A percentile compares a stretch with the other conserved stretches of the same genome.
phyloP scores from a whole-genome alignment of 345 rosid genomes.

The Ceriops zippeliana region DNA sequence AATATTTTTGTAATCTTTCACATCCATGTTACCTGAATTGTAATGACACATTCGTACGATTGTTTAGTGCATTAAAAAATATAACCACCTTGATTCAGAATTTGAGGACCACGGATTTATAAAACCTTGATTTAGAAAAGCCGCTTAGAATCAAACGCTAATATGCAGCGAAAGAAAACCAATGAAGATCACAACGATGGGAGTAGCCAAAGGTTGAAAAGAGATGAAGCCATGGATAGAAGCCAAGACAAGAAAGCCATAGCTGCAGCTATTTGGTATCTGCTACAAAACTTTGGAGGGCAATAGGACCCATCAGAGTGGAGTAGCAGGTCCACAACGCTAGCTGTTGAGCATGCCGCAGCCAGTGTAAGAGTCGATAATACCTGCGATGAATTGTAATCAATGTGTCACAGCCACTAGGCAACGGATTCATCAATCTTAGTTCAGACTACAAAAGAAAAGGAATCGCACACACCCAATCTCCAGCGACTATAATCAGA shows the following conservation, averaged over 20 bases:
- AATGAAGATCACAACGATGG: slow-evolving; percentile 49
- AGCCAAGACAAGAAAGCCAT: slow-evolving; percentile 91
- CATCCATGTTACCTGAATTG: no score
- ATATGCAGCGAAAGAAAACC: background rate
- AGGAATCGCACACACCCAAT: slow-evolving; percentile 50
- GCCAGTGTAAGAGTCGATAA: slow-evolving; percentile 70
- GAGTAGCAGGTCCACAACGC: slow-evolving; percentile 67
- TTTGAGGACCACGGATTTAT: background rate
- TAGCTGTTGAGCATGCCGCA: slow-evolving; percentile 76
- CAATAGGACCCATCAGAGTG: slow-evolving; percentile 34
- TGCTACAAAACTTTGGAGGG: slow-evolving; percentile 55
- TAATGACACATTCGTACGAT: no score
- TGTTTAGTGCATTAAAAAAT: no score
- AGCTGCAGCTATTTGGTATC: slow-evolving; percentile 76
- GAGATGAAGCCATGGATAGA: slow-evolving; percentile 65
- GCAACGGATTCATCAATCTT: no score
- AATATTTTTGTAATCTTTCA: no score
- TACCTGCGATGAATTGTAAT: slow-evolving; percentile 36
- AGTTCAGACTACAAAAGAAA: background rate
- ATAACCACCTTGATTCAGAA: background rate
- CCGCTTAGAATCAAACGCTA: slow-evolving; percentile 1
- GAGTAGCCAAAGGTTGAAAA: slow-evolving; percentile 81
- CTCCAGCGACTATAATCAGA: slow-evolving; percentile 62
- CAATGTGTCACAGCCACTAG: background rate
- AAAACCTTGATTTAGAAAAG: slow-evolving; percentile 4